A percentile compares a stretch with the other conserved stretches of the same genome.
phyloP scores from a whole-genome alignment of 495 filamentous ascomycete species.

The Parathielavia hyrcaniae region DNA sequence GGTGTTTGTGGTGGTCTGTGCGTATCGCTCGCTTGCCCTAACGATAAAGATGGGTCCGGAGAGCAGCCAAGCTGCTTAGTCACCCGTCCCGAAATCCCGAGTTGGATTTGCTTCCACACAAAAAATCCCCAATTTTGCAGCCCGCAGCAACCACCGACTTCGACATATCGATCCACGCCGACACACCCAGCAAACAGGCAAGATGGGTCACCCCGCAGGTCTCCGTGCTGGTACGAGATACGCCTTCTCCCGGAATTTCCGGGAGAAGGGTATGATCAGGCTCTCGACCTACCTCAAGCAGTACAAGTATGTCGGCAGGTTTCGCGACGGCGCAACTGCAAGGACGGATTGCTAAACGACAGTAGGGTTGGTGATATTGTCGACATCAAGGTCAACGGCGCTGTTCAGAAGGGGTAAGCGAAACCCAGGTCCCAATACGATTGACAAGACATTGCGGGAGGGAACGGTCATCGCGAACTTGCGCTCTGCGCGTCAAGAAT shows the following conservation, averaged over 20 bases:
- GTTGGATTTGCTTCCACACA: constrained; percentile 34
- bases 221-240: constrained; percentile 91
- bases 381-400: constrained; percentile 93
- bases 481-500: neutral
- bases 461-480: neutral
- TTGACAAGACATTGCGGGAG: neutral
- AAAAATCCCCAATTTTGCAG: constrained; percentile 30
- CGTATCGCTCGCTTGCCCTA: constrained; percentile 29
- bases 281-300: constrained; percentile 85
- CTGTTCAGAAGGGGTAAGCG: constrained; percentile 81
- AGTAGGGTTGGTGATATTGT: constrained; percentile 91
- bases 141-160: constrained; percentile 31
- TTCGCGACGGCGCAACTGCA: neutral
- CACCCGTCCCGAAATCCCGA: constrained; percentile 26
- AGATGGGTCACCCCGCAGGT: constrained; percentile 96
- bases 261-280: constrained; percentile 83
- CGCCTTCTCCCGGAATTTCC: constrained; percentile 90
- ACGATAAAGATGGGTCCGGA: constrained; percentile 15
- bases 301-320: constrained; percentile 60
- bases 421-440: neutral
- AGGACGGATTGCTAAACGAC: constrained; percentile 26
- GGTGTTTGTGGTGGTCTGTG: constrained; percentile 40
- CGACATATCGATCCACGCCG: constrained; percentile 37
- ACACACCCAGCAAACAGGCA: constrained; percentile 38
- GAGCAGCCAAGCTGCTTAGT: constrained; percentile 28